Evolutionary conservation across 2,329 filamentous ascomycete genomes (phyloP).

Genomic region (Myriosclerotinia duriaeana): DNA sequence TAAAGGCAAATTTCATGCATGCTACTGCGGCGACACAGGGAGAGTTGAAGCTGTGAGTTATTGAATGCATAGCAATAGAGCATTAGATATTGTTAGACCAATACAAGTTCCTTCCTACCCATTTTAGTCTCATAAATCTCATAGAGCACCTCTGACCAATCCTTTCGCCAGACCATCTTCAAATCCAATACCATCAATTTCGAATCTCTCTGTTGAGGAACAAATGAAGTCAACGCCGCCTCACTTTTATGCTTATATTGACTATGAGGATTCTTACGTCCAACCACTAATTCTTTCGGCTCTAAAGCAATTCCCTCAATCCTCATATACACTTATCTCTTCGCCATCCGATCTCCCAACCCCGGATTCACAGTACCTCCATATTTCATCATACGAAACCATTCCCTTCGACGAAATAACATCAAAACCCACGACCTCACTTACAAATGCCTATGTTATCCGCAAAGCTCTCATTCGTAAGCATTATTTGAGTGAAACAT

Average conservation of each 20-base stretch:
- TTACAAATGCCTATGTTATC: conserved; percentile 90
- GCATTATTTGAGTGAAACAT: conserved; percentile 83
- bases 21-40: conserved; percentile 60
- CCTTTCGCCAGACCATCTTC: conserved; percentile 25
- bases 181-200: conserved; percentile 26
- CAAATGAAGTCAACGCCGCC: conserved; percentile 34
- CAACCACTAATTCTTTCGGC: conserved; percentile 79
- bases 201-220: conserved; percentile 31
- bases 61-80: conserved; percentile 40
- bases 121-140: neutral
- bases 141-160: conserved; percentile 23
- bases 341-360: conserved; percentile 43
- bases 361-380: conserved; percentile 48
- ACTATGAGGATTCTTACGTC: conserved; percentile 87
- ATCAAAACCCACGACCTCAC: conserved; percentile 56
- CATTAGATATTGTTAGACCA: conserved; percentile 41
- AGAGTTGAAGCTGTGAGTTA: conserved; percentile 79
- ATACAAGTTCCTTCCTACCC: conserved; percentile 31
- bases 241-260: conserved; percentile 67
- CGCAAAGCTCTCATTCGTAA: conserved; percentile 96
- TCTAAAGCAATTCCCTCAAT: conserved; percentile 60
- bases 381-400: conserved; percentile 83
- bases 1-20: conserved; percentile 93
- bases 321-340: conserved; percentile 56
- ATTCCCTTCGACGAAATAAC: conserved; percentile 80